Base-by-base conservation (phyloP, 768 basidiomycete genomes). In the Xerocomellus amylosporus region DNA sequence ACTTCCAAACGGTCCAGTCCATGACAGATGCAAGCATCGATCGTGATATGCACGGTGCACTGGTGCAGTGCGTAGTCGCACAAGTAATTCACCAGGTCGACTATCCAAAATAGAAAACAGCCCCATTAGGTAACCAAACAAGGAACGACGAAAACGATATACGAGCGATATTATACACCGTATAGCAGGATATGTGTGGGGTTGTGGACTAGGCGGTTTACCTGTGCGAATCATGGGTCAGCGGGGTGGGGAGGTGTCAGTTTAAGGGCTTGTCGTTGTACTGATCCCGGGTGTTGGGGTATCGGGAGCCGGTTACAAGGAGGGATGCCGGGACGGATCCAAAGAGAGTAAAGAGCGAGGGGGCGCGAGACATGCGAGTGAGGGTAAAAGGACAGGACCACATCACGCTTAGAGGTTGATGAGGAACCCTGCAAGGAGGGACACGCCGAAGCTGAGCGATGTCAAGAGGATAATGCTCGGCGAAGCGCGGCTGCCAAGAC, bases 361-460 rank as follows among this genome's bases (percentile, higher is more conserved):
- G 28, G 44, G 19, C 4, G 17, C 24, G 46, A 12, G 22, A n/a
- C 0, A 14, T 19, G 12, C 24, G n/a, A 7, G 24, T 26, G 28
- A 30, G 12, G 22, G 17, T n/a, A 38, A 10, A 28, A 19, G 24
- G 38, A 44, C 20, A 8, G 28, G 36, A 38, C 17, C 34, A 8
- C 14, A 8, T 20, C 5, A n/a, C 19, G 22, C 22, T 53, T 39
- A 66, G 17, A 68, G 15, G 7, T 34, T 13, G 31, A 58, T 3
- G 24, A 52, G 22, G 22, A 63, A 37, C 28, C 34, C 58, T 19
- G 57, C 48, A n/a, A 55, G 7, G 33, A 68, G 49, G 17, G 56
- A 41, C 24, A 42, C n/a, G n/a, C n/a, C 15, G 17, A 70, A 20
- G n/a, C 44, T 31, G 4, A 64, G 37, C 5, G 64, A 54, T 26